Evolutionary conservation across 257 asterid species (phyloP).

Genomic region (Dorcoceras hygrometricum): DNA sequence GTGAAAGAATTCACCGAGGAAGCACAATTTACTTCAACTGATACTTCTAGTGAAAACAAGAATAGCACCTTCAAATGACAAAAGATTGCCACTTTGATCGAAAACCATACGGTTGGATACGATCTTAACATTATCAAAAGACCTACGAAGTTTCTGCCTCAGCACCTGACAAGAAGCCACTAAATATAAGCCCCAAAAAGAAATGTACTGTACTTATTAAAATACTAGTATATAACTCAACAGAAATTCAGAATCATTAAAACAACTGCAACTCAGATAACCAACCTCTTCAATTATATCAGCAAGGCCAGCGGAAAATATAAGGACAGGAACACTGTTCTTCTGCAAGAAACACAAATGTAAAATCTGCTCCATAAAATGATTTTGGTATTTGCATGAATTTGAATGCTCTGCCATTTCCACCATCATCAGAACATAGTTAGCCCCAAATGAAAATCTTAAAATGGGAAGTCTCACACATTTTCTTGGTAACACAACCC

Average conservation of each 20-base stretch:
- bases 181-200: constrained; percentile 26
- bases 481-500: too few species aligned
- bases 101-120: constrained; percentile 92
- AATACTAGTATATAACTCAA: not conserved
- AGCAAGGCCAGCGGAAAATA: constrained; percentile 95
- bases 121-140: constrained; percentile 73
- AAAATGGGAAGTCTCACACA: too few species aligned
- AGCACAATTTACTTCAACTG: constrained; percentile 2
- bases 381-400: constrained; percentile 9
- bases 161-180: constrained; percentile 58
- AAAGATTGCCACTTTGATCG: constrained; percentile 65
- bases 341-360: constrained; percentile 46
- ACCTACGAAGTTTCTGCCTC: constrained; percentile 78
- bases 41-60: constrained; percentile 15
- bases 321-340: constrained; percentile 73
- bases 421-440: not conserved
- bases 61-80: constrained; percentile 62
- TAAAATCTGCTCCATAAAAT: too few species aligned
- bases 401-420: not conserved
- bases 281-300: constrained; percentile 96
- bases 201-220: not conserved
- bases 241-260: constrained; percentile 15
- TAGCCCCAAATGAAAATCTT: too few species aligned
- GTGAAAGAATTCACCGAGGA: not conserved
- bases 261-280: constrained; percentile 23